These are phyloP conservation scores for Ogataea angusta DNA, from an alignment of 805 yeast species.

Conservation along the genomic window DNA sequence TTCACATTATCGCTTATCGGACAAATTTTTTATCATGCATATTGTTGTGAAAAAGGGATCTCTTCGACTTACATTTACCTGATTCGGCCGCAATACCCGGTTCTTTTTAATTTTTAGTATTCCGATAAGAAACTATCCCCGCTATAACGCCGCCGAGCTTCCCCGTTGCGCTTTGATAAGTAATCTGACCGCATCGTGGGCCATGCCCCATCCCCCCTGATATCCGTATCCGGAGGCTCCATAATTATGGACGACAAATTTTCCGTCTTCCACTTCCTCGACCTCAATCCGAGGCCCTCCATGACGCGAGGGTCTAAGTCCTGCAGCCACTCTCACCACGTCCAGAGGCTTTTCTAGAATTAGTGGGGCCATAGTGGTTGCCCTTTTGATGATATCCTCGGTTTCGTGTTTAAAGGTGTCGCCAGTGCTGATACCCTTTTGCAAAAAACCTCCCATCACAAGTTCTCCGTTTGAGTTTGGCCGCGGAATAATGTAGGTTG, in stretches of 20 bases:
- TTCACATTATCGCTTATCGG: not conserved
- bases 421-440: conserved; percentile 56
- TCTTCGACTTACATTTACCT: not conserved
- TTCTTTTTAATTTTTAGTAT: not conserved
- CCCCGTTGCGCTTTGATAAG: conserved; percentile 10
- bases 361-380: conserved; percentile 48
- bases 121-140: not conserved
- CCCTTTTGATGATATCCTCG: conserved; percentile 48
- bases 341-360: conserved; percentile 44
- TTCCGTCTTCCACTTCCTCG: conserved; percentile 43
- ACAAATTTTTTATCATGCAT: not conserved
- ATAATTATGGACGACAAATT: conserved; percentile 60
- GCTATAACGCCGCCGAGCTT: not conserved
- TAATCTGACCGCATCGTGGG: conserved; percentile 42
- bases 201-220: conserved; percentile 63
- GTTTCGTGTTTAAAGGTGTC: conserved; percentile 56
- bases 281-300: conserved; percentile 72
- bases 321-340: conserved; percentile 62
- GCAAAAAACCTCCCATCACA: conserved; percentile 71
- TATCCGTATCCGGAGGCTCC: conserved; percentile 68
- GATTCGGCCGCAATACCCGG: not conserved
- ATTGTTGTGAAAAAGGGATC: not conserved
- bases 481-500: conserved; percentile 70
- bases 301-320: conserved; percentile 68
- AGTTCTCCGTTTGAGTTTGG: conserved; percentile 63